Evolutionary conservation across 306 rosid genomes (phyloP).

Genomic region (Medicago arabica): DNA sequence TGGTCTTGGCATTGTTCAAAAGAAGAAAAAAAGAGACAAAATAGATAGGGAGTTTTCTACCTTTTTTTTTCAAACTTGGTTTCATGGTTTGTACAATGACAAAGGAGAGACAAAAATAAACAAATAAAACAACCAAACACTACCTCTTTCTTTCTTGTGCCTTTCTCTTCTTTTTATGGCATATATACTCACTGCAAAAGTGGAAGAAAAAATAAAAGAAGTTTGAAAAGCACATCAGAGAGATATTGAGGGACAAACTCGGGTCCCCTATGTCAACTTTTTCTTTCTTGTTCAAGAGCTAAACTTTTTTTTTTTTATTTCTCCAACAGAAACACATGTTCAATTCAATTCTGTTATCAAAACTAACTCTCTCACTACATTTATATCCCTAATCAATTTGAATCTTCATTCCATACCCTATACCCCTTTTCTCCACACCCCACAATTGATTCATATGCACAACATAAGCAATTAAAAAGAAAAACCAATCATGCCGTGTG

Average conservation of each 20-base stretch:
- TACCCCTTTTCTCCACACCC: slow-evolving; percentile 45
- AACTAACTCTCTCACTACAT: slow-evolving; percentile 44
- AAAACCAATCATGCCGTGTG: slow-evolving; percentile 30
- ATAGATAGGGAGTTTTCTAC: neutral
- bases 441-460: slow-evolving; percentile 42
- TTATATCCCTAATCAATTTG: slow-evolving; percentile 40
- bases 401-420: slow-evolving; percentile 35
- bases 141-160: slow-evolving; percentile 35
- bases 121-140: slow-evolving; percentile 37
- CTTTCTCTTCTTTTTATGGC: slow-evolving; percentile 61
- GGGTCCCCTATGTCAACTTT: slow-evolving; percentile 46
- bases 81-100: slow-evolving; percentile 3
- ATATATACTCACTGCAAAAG: slow-evolving; percentile 38
- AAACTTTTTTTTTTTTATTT: slow-evolving; percentile 32
- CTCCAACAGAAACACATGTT: slow-evolving; percentile 45
- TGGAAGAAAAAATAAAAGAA: neutral
- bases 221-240: slow-evolving; percentile 47
- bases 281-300: slow-evolving; percentile 47
- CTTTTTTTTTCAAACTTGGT: slow-evolving; percentile 47
- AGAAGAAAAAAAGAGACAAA: slow-evolving; percentile 43
- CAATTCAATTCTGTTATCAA: slow-evolving; percentile 50
- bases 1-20: slow-evolving; percentile 43
- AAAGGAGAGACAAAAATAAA: neutral
- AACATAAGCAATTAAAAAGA: slow-evolving; percentile 37
- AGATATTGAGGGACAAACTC: slow-evolving; percentile 25